These are phyloP conservation scores for Conoideocrella luteorostrata DNA, from an alignment of 2,329 filamentous ascomycete genomes.

Conservation along the genomic window DNA sequence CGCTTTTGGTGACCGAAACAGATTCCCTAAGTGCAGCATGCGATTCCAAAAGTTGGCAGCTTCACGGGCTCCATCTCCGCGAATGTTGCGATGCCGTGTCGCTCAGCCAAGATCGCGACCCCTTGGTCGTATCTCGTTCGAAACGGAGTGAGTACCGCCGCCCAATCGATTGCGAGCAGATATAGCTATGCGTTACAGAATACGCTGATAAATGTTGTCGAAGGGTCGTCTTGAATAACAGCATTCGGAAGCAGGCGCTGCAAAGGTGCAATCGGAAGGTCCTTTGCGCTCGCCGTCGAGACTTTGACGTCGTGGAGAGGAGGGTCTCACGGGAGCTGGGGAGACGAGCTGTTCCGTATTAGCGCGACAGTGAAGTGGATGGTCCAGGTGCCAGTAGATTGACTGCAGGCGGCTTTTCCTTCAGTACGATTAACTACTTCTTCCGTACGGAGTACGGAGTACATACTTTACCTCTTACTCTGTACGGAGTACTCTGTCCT, in stretches of 20 bases:
- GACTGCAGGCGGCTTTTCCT: too few relatives aligned
- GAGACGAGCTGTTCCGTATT: slow-evolving; percentile 1
- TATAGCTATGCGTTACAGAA: neutral
- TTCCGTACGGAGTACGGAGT: too few relatives aligned
- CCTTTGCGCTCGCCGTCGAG: neutral
- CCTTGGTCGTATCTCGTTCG: neutral
- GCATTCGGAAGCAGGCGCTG: neutral
- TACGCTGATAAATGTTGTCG: too few relatives aligned
- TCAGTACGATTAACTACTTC: too few relatives aligned
- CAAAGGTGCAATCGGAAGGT: neutral
- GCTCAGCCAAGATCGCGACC: slow-evolving; percentile 1
- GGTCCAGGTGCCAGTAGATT: neutral
- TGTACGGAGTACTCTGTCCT: too few relatives aligned
- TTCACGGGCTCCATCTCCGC: slow-evolving; percentile 35
- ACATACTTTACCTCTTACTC: too few relatives aligned
- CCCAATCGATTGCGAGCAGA: neutral
- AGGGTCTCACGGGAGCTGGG: slow-evolving; percentile 6
- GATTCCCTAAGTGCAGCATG: slow-evolving; percentile 9
- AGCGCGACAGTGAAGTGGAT: slow-evolving; percentile 1
- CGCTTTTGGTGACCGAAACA: slow-evolving; percentile 2
- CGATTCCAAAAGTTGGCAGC: slow-evolving; percentile 16
- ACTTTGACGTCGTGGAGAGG: slow-evolving; percentile 4
- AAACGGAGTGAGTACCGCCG: neutral
- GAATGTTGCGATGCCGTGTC: slow-evolving; percentile 15
- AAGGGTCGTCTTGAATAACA: neutral